Base-by-base conservation (phyloP, 805 yeast genomes). In the Candida oleophila region DNA sequence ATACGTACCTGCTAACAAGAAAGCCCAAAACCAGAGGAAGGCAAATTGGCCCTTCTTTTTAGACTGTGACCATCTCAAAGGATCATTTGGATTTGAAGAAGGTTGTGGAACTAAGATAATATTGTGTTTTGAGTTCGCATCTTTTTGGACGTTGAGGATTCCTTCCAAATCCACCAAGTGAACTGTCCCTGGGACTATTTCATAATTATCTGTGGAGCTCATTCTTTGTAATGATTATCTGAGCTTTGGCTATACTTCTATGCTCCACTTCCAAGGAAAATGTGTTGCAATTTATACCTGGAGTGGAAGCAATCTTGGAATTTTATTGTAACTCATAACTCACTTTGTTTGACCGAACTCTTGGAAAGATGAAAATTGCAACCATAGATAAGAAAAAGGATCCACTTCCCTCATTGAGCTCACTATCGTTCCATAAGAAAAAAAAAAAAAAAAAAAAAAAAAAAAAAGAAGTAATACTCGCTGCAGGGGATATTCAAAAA, bases 171-270 rank as follows among this genome's bases (percentile, higher is more conserved):
- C 82, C 35, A 80, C 76, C 28, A 80, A 63, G 44, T 74, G 76
- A 16, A 74, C 62, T 7, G 81, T 77, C 8, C 84, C 84, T 3
- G 83, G 83, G 20, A 78, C 65, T 18, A 66, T 64, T 3, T 66
- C 66, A 45, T 56, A 11, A 11, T 25, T 25, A 5, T 11, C 30
- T 25, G 30, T 7, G 5, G 11, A 25, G n/a, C n/a, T n/a, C 11
- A 25, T 25, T 25, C 30, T 25, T 11, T 25, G 5, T 25, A 7
- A 11, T 25, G 30, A 5, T 25, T 11, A 25, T 25, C 30, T 25
- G 30, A 5, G 5, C 30, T 25, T 25, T 7, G 30, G 9, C 30
- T 25, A 25, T 25, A 7, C 11, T 25, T 25, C 30, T 25, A 7
- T 5, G 30, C 30, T 25, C 30, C 5, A 25, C 11, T 25, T n/a